Base-by-base conservation (phyloP, 2,329 filamentous ascomycete species). In the Penicillium sp. region DNA sequence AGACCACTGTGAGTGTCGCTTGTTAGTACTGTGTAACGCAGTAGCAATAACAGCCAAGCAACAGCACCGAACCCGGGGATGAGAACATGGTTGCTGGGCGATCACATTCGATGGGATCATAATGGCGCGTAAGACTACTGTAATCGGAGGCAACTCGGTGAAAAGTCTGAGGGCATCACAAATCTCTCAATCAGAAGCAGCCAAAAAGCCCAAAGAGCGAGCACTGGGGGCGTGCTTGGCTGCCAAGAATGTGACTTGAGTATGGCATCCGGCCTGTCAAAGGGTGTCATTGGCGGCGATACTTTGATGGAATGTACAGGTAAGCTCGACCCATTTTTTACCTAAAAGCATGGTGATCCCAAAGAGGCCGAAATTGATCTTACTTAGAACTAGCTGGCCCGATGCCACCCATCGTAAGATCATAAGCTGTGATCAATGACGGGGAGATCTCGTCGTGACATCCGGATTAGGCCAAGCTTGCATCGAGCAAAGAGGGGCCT, bases 351-450 rank as follows among this genome's bases (percentile, higher is more conserved):
- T 31, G 11, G 27, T 1, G n/a, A 31, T 29, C 28, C 12, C 11
- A 13, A 4, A 10, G 13, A 16, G 5, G 11, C 30, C 16, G 9
- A 12, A 22, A 28, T 10, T 2, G 3, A 27, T 19, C 16, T 1
- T 22, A n/a, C 27, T 18, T 18, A 41, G 27, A 6, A 35, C 11
- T 6, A 13, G 13, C 30, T 46, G n/a, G 27, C 27, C 16, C n/a
- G 13, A 39, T 34, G 8, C 33, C 18, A 31, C 14, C 31, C 12
- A 46, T n/a, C 10, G 16, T 35, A 14, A 19, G 14, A 47, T 27
- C 25, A 25, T 6, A 5, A 37, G 18, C 41, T 31, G 16, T n/a
- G 35, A 34, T 55, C 56, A 44, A 58, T 55, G 54, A 53, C 48
- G 49, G 49, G 37, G 16, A 37, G 36, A 55, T 50, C 30, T 19